These are phyloP conservation scores for Agrostemma githago DNA, from an alignment of 148 eudicot genomes.

Conservation along the genomic window DNA sequence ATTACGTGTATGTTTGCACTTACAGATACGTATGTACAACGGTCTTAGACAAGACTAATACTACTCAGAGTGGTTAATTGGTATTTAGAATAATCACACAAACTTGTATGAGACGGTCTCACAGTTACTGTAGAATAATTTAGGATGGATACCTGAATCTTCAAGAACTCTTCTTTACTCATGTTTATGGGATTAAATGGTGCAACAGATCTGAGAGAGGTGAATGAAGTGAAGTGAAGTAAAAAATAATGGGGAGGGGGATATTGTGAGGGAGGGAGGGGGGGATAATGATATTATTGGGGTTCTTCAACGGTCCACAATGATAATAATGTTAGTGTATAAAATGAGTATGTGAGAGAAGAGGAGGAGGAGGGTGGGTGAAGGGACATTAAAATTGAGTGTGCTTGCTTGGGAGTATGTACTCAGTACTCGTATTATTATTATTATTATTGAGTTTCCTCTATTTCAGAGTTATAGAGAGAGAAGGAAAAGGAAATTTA, in stretches of 20 bases:
- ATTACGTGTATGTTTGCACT: neutral
- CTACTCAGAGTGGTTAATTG: neutral
- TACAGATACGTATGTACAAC: neutral
- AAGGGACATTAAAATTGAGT: slow-evolving; percentile 46
- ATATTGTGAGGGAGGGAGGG: neutral
- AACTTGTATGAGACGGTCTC: no score
- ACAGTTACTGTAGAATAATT: neutral
- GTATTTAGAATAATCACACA: neutral
- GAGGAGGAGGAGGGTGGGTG: slow-evolving; percentile 43
- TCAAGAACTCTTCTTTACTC: slow-evolving; percentile 97
- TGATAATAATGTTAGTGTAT: no score
- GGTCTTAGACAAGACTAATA: no score
- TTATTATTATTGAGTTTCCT: slow-evolving; percentile 30
- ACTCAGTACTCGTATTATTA: no score
- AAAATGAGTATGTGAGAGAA: no score
- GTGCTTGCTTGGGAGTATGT: no score
- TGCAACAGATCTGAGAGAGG: slow-evolving; percentile 38
- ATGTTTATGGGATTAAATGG: slow-evolving; percentile 24
- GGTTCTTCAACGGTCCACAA: neutral
- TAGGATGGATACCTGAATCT: slow-evolving; percentile 63
- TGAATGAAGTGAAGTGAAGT: neutral
- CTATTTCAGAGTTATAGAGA: slow-evolving; percentile 50
- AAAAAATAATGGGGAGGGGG: neutral
- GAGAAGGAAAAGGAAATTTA: no score
- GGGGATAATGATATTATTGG: neutral